Conservation (phyloP, 371 early-diverging fungal species). For the Haplosporangium sp. region DNA sequence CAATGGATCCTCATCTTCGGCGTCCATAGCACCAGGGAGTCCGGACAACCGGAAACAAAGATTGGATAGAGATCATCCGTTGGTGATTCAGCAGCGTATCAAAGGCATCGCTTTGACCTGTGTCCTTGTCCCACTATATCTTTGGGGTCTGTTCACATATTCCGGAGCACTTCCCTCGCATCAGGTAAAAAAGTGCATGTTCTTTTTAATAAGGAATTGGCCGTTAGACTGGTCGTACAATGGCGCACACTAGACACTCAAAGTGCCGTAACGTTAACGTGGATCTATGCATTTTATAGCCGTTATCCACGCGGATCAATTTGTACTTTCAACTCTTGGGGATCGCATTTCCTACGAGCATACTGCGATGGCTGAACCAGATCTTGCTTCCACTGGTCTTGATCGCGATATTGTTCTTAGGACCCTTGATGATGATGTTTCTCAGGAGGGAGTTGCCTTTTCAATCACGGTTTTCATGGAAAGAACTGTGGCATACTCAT, state of each 20-base stretch:
- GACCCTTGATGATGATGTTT: constrained; percentile 43
- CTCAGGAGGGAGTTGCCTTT: constrained; percentile 34
- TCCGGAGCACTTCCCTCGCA: constrained; percentile 22
- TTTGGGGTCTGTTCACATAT: constrained; percentile 25
- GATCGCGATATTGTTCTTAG: constrained; percentile 32
- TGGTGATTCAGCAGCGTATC: constrained; percentile 39
- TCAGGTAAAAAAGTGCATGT: constrained; percentile 22
- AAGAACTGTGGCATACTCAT: constrained; percentile 1
- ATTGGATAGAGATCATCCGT: constrained; percentile 34
- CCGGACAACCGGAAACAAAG: neutral
- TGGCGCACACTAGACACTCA: neutral
- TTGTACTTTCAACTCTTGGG: constrained; percentile 21
- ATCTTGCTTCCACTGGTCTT: constrained; percentile 27
- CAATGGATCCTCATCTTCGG: neutral
- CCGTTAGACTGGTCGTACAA: no score
- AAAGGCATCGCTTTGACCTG: constrained; percentile 38
- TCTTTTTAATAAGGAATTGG: no score
- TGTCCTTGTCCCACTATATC: constrained; percentile 19
- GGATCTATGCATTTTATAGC: constrained; percentile 1
- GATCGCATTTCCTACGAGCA: constrained; percentile 22
- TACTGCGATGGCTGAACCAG: constrained; percentile 19
- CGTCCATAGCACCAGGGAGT: neutral
- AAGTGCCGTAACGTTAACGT: neutral
- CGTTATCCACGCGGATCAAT: constrained; percentile 3
- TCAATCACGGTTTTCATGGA: constrained; percentile 25